phyloP scores from a whole-genome alignment of 352 stramenopile genomes.

The Phytophthora sansomeana region DNA sequence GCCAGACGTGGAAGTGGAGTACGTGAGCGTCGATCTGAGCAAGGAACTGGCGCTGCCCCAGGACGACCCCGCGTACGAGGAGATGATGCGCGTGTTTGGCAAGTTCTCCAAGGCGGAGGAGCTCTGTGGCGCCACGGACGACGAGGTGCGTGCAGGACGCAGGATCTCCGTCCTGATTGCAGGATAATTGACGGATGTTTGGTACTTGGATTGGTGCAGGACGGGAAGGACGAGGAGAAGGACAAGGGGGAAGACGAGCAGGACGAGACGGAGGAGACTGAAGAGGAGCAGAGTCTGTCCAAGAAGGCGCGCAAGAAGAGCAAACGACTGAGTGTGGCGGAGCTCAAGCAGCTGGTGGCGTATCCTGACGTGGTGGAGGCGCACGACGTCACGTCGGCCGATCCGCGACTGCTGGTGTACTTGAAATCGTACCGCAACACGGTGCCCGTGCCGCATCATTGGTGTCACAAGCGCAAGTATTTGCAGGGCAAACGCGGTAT shows the following conservation, averaged over 20 bases:
- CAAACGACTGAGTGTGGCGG: conserved; percentile 93
- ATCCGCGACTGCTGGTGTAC: conserved; percentile 96
- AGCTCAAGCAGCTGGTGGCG: conserved; percentile 96
- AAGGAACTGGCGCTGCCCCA: conserved; percentile 65
- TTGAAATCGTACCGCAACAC: conserved; percentile 97
- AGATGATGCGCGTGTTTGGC: conserved; percentile 91
- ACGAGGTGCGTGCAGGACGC: conserved; percentile 42
- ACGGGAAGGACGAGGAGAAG: conserved; percentile 32
- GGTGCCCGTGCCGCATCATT: conserved; percentile 97
- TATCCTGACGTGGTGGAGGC: conserved; percentile 96
- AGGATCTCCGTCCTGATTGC: conserved; percentile 5
- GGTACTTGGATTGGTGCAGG: conserved; percentile 22
- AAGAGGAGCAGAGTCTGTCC: conserved; percentile 71
- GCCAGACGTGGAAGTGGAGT: conserved; percentile 79
- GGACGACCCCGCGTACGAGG: conserved; percentile 77
- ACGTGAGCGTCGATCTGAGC: conserved; percentile 80
- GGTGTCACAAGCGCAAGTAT: conserved; percentile 99
- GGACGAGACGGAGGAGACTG: conserved; percentile 34
- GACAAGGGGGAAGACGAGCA: conserved; percentile 30
- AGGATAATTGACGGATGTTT: conserved; percentile 2
- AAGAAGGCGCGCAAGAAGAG: conserved; percentile 95
- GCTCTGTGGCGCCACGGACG: conserved; percentile 63
- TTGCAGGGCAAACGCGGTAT: conserved; percentile 96
- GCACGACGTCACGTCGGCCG: conserved; percentile 96
- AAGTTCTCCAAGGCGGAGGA: conserved; percentile 88